Base-by-base conservation (phyloP, 2,329 filamentous ascomycete species). In the Aspergillus chevalieri region DNA sequence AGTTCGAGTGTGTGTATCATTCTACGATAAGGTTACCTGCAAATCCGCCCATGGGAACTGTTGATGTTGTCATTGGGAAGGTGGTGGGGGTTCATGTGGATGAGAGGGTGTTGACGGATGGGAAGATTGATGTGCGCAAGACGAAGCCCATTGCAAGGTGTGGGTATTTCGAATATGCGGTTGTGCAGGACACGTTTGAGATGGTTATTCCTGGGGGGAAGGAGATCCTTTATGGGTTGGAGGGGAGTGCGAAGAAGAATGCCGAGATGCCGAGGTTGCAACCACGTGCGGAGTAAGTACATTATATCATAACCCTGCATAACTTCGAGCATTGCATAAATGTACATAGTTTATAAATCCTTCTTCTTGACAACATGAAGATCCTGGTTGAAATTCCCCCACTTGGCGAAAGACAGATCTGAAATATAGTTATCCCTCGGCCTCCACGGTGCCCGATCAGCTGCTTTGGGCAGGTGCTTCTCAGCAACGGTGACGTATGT, bases 101-200 rank as follows among this genome's bases (percentile, higher is more conserved):
- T 4, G 79, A 83, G 43, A 60, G 66, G 9, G 78, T 78, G 1
- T 54, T 84, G 54, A 81, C 77, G 3, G 68, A 79, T 52, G 79
- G 79, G 0, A 72, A 73, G 48, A 59, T 84, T 36, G 80, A 84
- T 69, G 63, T 83, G 2, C 62, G 57, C 2, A 82, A 82, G 65
- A 80, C 77, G 19, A 67, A 74, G 66, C 80, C 80, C 3, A 83
- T 84, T 64, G 81, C 80, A 6, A 65, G 81, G 22, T 82, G 76
- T 58, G 80, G 80, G 14, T 84, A 84, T 60, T 79, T 77, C 57
- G 71, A 83, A 60, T 84, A 83, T 66, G 69, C 76, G 1, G 77
- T 79, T 9, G 69, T 83, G 2, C 66, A 68, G 46, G 74, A 79
- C 19, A 75, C 77, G 1, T 84, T 84, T 65, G 79, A 83, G 44